Evolutionary conservation across 2,329 filamentous ascomycete genomes (phyloP).

Genomic region (Metarhizium rileyi): DNA sequence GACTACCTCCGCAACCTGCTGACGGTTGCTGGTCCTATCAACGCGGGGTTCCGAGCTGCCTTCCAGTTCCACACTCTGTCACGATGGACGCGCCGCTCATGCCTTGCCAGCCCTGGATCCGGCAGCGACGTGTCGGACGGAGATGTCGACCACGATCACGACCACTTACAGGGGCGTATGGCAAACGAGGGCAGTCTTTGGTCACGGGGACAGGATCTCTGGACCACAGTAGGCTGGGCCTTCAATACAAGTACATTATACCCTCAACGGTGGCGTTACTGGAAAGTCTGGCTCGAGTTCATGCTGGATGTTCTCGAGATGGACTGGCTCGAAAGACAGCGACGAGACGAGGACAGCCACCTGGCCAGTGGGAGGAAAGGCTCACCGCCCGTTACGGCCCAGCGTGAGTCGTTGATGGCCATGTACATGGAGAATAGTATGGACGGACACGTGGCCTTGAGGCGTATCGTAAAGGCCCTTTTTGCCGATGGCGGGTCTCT

Average conservation of each 20-base stretch:
- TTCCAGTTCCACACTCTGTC: conserved; percentile 51
- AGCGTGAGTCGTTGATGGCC: conserved; percentile 49
- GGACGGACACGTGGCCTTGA: conserved; percentile 35
- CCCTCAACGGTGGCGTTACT: conserved; percentile 67
- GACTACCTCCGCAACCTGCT: conserved; percentile 61
- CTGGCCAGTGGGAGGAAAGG: conserved; percentile 12
- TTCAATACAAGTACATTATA: conserved; percentile 77
- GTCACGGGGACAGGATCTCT: conserved; percentile 74
- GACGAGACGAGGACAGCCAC: conserved; percentile 31
- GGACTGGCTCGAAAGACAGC: conserved; percentile 53
- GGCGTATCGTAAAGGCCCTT: conserved; percentile 54
- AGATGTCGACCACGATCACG: conserved; percentile 36
- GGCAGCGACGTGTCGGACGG: conserved; percentile 31
- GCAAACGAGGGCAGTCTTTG: conserved; percentile 61
- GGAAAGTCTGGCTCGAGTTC: conserved; percentile 70
- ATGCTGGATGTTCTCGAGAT: conserved; percentile 69
- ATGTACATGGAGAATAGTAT: conserved; percentile 44
- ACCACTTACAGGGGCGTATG: conserved; percentile 46
- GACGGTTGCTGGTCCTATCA: conserved; percentile 55
- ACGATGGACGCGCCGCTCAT: conserved; percentile 21
- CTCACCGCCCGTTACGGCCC: conserved; percentile 17
- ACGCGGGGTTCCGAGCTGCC: conserved; percentile 58
- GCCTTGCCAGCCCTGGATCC: conserved; percentile 31
- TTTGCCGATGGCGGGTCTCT: conserved; percentile 54
- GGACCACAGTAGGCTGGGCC: conserved; percentile 81